Evolutionary conservation across 1,284 basidiomycete species (phyloP), one percentile per base, ranked within the genome.

Genomic region (Austroboletus novae-zelandiae): DNA sequence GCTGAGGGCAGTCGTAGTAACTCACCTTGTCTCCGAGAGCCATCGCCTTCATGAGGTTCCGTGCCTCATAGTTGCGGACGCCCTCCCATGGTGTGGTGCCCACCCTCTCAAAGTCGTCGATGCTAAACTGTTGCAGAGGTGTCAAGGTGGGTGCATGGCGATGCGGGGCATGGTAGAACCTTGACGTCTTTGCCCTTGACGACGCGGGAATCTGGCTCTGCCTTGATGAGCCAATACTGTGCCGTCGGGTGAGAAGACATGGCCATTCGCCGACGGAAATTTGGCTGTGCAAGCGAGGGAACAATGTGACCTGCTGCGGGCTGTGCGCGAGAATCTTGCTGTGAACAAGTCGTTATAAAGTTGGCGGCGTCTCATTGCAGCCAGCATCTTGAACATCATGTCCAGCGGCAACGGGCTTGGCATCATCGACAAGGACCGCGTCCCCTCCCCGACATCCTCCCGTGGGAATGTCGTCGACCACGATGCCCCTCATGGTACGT

Each of bases 41-140:
- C 95, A 98, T 98, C 58, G 86, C 81, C 66, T 89, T 90, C 89
- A 98, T 94, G 53, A 94, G 74, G 60, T 94, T 94, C 61, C 90
- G 83, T 2, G 95, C 96, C 70, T 96, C 89, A 58, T 91, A 90
- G 65, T 93, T 97, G 39, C 95, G 74, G 18, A 94, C 87, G 48
- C 94, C 94, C 63, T 97, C 94, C 94, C 94, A 97, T 17, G 86
- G 76, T 1, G 93, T 93, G 9, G 78, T 83, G 41, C 78, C 80
- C 48, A 81, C 80, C 31, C 74, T 60, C 68, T 94, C 89, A 61
- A 96, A 93, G 69, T 95, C 92, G 58, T 94, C 91, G 2, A 95
- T 83, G 50, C 89, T 91, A 67, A 96, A 96, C 92, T 94, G 61
- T 47, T 6, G 23, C 27, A 30, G 14, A 42, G 18, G 7, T 50